These are phyloP conservation scores for Leucocoprinus sp. DNA, from an alignment of 768 basidiomycete genomes.

Conservation along the genomic window DNA sequence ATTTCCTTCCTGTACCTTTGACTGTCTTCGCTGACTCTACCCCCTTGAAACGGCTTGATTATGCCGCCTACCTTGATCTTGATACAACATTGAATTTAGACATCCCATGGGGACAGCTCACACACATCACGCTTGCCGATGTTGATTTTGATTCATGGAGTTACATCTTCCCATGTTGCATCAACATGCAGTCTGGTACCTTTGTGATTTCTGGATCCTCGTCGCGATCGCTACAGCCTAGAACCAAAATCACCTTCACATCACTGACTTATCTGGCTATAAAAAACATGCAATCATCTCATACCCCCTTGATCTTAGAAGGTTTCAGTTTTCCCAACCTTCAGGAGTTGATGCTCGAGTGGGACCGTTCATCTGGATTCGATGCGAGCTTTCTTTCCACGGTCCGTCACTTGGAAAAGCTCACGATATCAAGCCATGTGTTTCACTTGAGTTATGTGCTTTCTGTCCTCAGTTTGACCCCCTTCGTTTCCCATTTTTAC, in stretches of 20 bases:
- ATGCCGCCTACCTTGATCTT: slow-evolving; percentile 1
- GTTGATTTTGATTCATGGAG: slow-evolving; percentile 2
- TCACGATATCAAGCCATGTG: slow-evolving; percentile 1
- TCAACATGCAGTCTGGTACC: slow-evolving; percentile 1
- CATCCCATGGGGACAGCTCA: slow-evolving; percentile 4
- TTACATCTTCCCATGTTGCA: slow-evolving; percentile 1
- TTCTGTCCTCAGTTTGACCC: slow-evolving; percentile 1
- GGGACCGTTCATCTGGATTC: slow-evolving; percentile 5
- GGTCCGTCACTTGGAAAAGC: background rate
- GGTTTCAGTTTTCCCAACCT: slow-evolving; percentile 7
- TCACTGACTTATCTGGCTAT: slow-evolving; percentile 1
- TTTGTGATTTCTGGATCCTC: slow-evolving; percentile 6
- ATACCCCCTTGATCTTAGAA: slow-evolving; percentile 1
- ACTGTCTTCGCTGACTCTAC: background rate
- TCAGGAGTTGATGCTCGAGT: background rate
- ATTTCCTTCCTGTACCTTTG: slow-evolving; percentile 2
- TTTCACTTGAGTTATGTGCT: background rate
- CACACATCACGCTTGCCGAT: slow-evolving; percentile 6
- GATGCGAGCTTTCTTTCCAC: slow-evolving; percentile 5
- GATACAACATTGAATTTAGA: slow-evolving; percentile 1
- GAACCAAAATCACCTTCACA: background rate
- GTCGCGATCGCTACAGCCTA: background rate
- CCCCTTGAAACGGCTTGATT: background rate
- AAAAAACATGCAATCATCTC: slow-evolving; percentile 1
- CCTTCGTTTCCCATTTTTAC: background rate